Base-by-base conservation (phyloP, 1,139 yeast species). In the Geotrichum reessii region DNA sequence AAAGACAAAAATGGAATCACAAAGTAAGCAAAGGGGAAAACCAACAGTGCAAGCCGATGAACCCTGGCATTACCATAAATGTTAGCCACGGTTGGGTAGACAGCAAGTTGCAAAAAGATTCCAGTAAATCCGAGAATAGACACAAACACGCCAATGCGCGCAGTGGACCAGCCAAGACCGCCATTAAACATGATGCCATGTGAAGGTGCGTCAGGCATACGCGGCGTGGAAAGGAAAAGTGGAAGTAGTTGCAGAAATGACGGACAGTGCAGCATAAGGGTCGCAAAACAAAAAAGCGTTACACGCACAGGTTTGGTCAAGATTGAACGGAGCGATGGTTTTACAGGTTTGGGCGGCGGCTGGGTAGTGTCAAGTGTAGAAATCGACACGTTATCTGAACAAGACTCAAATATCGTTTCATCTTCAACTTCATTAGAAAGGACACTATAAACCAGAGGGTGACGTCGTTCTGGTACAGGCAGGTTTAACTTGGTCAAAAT, bases 161-260 rank as follows among this genome's bases (percentile, higher is more conserved):
- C 73, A 8, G 83, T 75, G 27, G 72, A 69, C 66, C 74, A 72
- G 2, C 81, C 82, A 47, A 81, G 71, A 0, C 85, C 84, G 51
- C 85, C 85, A 37, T 71, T 72, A 50, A 81, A 74, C 31, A 66
- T 66, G 14, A 56, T 48, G 5, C 55, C 55, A n/a, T 31, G 22
- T 28, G 54, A 47, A 0, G 81, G 81, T 8, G 44, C 54, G 46
- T 50, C 27, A 1, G 70, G 72, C 59, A 68, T 72, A 51, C 79
- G 73, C 27, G 80, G 77, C 8, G 83, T 77, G 0, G 88, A 85
- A 48, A 84, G 69, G 58, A 81, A 81, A 5, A 84, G 79, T 4
- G 88, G 87, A 47, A 83, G 71, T 61, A 84, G 80, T 66, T 84
- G 87, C 59, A 76, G 74, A 68, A 77, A 83, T 4, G 82, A 76